Conservation (phyloP, 1,284 basidiomycete genomes). For the Chondrostereum purpureum region DNA sequence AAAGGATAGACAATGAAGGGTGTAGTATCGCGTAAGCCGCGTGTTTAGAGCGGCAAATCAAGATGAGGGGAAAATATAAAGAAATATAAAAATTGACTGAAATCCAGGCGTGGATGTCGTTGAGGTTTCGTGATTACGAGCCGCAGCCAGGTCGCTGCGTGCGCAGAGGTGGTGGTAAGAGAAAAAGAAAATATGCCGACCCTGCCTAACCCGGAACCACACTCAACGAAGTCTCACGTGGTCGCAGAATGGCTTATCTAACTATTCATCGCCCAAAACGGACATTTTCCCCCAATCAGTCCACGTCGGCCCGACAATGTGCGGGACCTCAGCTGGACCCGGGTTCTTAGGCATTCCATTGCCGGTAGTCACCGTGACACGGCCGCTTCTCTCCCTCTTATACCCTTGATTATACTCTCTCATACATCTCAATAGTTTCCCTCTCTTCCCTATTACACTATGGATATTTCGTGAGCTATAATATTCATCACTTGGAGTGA, state of each 20-base stretch:
- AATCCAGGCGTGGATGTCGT: not conserved
- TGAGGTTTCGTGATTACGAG: not conserved
- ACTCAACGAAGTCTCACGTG: not conserved
- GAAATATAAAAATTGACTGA: not conserved
- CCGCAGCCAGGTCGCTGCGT: not conserved
- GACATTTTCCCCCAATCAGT: too few relatives aligned
- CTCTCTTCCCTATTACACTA: conserved; percentile 13
- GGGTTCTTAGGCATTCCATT: not conserved
- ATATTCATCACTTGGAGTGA: not conserved
- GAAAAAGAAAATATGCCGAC: not conserved
- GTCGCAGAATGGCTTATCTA: not conserved
- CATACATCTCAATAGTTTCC: not conserved
- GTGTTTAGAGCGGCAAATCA: not conserved
- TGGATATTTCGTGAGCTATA: conserved; percentile 37
- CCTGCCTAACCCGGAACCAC: not conserved
- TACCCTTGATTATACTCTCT: not conserved
- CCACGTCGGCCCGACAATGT: not conserved
- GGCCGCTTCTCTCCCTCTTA: not conserved
- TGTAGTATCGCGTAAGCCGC: not conserved
- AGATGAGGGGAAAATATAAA: not conserved
- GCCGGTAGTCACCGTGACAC: not conserved
- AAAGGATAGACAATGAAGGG: conserved; percentile 5
- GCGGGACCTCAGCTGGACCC: not conserved
- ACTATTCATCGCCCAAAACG: conserved; percentile 1
- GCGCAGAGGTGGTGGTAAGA: not conserved